Conservation (phyloP, 768 basidiomycete genomes). For the Gloeopeniophorella convolvens region DNA sequence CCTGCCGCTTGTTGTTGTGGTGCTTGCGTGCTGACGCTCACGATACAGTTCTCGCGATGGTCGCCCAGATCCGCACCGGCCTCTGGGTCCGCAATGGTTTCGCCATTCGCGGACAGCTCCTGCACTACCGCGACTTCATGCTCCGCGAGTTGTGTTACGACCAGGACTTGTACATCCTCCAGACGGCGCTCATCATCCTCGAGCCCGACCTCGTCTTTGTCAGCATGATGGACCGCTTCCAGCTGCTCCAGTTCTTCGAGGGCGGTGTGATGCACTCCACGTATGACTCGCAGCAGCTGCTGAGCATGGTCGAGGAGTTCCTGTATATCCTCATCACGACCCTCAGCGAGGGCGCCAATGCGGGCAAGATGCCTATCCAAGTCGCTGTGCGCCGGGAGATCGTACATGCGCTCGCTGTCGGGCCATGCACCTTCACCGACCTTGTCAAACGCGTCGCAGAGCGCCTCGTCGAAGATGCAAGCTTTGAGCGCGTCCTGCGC, state of each 20-base stretch:
- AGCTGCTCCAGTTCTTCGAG: slow-evolving; percentile 72
- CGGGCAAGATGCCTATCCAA: slow-evolving; percentile 58
- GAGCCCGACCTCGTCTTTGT: slow-evolving; percentile 76
- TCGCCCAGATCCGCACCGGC: slow-evolving; percentile 91
- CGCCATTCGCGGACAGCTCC: slow-evolving; percentile 87
- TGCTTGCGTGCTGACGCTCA: not conserved
- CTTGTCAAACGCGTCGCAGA: slow-evolving; percentile 89
- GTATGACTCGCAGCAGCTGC: slow-evolving; percentile 67
- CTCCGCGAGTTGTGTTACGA: slow-evolving; percentile 95
- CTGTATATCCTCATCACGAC: slow-evolving; percentile 84
- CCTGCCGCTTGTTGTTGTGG: slow-evolving; percentile 3
- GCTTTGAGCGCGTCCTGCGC: slow-evolving; percentile 70
- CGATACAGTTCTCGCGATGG: slow-evolving; percentile 69
- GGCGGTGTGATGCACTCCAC: slow-evolving; percentile 49
- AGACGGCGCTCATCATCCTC: slow-evolving; percentile 73
- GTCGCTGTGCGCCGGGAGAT: slow-evolving; percentile 75
- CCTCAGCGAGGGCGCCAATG: slow-evolving; percentile 73
- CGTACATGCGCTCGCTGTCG: slow-evolving; percentile 84
- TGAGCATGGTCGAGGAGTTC: slow-evolving; percentile 88
- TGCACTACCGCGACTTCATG: slow-evolving; percentile 95
- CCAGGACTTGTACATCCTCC: slow-evolving; percentile 88
- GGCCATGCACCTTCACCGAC: slow-evolving; percentile 84
- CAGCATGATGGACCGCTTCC: slow-evolving; percentile 86
- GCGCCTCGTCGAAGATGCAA: slow-evolving; percentile 74
- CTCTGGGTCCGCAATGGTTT: slow-evolving; percentile 98